phyloP scores from a whole-genome alignment of 768 basidiomycete species.

The Boletus insuetus region DNA sequence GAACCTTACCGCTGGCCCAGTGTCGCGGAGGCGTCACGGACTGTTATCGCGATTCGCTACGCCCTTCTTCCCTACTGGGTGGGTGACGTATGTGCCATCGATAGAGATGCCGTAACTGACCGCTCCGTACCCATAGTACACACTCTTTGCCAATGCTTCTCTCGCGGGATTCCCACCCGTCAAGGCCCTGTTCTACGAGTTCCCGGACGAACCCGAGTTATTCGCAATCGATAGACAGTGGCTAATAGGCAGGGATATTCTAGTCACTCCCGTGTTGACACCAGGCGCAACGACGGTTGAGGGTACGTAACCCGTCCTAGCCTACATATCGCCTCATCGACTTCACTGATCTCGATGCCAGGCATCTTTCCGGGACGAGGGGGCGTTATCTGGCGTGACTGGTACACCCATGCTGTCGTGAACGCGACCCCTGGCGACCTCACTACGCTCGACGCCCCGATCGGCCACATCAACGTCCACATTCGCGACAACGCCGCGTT shows the following conservation, averaged over 20 bases:
- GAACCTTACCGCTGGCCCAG: constrained; percentile 79
- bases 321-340: constrained; percentile 12
- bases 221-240: constrained; percentile 66
- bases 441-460: constrained; percentile 59
- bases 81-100: constrained; percentile 17
- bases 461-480: constrained; percentile 73
- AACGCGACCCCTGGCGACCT: constrained; percentile 39
- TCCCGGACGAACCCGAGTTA: constrained; percentile 64
- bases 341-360: constrained; percentile 18
- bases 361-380: constrained; percentile 67
- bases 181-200: constrained; percentile 75
- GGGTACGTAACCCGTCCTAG: constrained; percentile 39
- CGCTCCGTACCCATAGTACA: constrained; percentile 44
- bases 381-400: constrained; percentile 62
- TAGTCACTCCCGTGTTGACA: constrained; percentile 72
- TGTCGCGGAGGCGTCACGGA: constrained; percentile 70
- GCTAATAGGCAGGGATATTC: constrained; percentile 58
- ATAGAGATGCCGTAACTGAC: constrained; percentile 26
- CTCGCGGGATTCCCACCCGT: constrained; percentile 60
- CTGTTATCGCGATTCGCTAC: constrained; percentile 64
- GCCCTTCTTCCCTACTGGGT: constrained; percentile 76
- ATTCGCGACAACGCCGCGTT: constrained; percentile 62
- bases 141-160: constrained; percentile 66
- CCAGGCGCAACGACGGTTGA: constrained; percentile 68
- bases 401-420: constrained; percentile 64